Percentiles rank a stretch among this genome's conserved stretches.
Evolutionary conservation across 176 grass and related monocot species (phyloP).

Genomic region (Carex scoparia): DNA sequence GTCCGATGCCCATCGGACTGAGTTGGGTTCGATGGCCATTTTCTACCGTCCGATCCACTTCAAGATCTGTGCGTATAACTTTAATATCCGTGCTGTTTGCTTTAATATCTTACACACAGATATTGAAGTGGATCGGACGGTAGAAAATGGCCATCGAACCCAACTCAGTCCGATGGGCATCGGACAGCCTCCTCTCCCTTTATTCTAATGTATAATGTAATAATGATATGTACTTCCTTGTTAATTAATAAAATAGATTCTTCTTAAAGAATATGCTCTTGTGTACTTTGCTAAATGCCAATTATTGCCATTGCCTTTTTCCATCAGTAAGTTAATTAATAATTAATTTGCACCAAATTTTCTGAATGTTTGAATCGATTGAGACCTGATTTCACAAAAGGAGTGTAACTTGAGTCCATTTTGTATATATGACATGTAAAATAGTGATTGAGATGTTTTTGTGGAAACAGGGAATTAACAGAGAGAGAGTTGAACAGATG

Average conservation of each 20-base stretch:
- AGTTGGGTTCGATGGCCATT: too few relatives aligned
- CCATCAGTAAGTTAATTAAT: not conserved
- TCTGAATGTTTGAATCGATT: not conserved
- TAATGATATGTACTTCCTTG: not conserved
- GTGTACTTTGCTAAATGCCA: not conserved
- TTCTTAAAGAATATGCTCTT: not conserved
- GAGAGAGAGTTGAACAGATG: conserved; percentile 97
- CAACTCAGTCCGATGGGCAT: too few relatives aligned
- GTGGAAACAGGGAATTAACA: conserved; percentile 80
- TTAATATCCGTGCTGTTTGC: too few relatives aligned
- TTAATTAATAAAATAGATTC: not conserved
- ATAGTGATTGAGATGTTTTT: not conserved
- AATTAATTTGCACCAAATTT: not conserved
- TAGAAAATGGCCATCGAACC: too few relatives aligned
- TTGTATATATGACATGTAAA: not conserved
- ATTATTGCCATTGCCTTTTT: not conserved
- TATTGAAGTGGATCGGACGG: too few relatives aligned
- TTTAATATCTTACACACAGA: too few relatives aligned
- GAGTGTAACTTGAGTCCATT: not conserved
- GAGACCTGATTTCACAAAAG: not conserved
- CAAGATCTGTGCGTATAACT: too few relatives aligned
- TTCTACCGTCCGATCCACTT: too few relatives aligned
- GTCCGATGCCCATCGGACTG: too few relatives aligned
- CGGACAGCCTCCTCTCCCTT: not conserved
- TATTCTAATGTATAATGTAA: not conserved